phyloP scores from a whole-genome alignment of 1,284 basidiomycete species.

The Termitomyces sp. region DNA sequence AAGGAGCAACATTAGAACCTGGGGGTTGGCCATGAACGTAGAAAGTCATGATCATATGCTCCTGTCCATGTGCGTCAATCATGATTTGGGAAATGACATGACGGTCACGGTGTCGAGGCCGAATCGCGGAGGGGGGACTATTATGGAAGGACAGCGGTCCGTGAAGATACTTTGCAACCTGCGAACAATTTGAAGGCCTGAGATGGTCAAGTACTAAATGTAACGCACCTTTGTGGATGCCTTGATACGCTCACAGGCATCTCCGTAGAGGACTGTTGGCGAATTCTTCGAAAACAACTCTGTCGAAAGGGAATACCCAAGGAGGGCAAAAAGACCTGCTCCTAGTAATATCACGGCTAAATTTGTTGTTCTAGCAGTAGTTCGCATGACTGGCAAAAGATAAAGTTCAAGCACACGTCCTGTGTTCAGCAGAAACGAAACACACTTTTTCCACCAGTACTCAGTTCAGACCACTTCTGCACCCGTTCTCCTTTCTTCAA shows the following conservation, averaged over 20 bases:
- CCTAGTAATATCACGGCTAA: conserved; percentile 80
- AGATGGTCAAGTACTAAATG: neutral
- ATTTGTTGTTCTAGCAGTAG: conserved; percentile 78
- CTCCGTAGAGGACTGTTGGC: conserved; percentile 82
- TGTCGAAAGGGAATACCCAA: conserved; percentile 82
- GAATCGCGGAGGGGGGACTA: conserved; percentile 62
- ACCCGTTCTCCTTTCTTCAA: conserved; percentile 49
- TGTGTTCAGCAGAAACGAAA: conserved; percentile 13
- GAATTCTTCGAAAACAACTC: conserved; percentile 93
- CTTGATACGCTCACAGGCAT: conserved; percentile 83
- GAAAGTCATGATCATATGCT: conserved; percentile 79
- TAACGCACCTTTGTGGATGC: conserved; percentile 59
- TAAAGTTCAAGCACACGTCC: conserved; percentile 7
- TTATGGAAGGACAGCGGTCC: conserved; percentile 70
- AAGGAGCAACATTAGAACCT: conserved; percentile 24
- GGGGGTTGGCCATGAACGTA: conserved; percentile 58
- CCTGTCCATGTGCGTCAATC: conserved; percentile 62
- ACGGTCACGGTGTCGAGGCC: conserved; percentile 75
- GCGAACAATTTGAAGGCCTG: conserved; percentile 13
- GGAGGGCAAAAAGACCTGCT: conserved; percentile 73
- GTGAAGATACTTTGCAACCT: conserved; percentile 65
- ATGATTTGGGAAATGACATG: conserved; percentile 72
- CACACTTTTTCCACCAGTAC: conserved; percentile 77
- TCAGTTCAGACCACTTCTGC: conserved; percentile 82
- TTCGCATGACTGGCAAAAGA: conserved; percentile 57